Evolutionary conservation across 2,329 filamentous ascomycete genomes (phyloP), one percentile per base, ranked within the genome.

Genomic region (Ceratocystis huliohia): DNA sequence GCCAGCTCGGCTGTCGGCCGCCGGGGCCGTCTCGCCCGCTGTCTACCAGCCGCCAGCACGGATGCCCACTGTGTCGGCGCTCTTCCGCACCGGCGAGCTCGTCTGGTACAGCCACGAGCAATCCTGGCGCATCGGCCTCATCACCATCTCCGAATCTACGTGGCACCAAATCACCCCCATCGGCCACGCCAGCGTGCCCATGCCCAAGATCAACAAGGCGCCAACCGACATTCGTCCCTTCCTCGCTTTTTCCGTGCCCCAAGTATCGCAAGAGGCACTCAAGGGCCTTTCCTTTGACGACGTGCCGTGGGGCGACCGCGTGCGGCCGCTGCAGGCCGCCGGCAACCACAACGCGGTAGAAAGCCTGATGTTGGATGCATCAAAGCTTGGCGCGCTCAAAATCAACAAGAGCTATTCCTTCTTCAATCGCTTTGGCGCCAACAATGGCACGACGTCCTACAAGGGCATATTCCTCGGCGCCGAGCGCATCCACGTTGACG

Each of bases 391-490:
- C 0, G 80, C 79, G 3, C 75, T 74, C 20, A 79, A 78, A 67
- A 76, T 81, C 33, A 79, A 81, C 67, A 75, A 77, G 65, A 79
- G 78, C 1, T 81, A 76, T 71, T 81, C 79, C 0, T 73, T 80
- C n/a, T 82, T 81, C 73, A 78, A 74, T 15, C 74, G 71, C 22
- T 72, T 74, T 17, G 71, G 69, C 2, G 73, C 73, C 46, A 73
- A 72, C 22, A 71, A 71, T 10, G 74, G 76, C 65, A 75, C 72
- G 3, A 70, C 73, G 1, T 70, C 73, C 8, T 81, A 78, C 69
- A 78, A 77, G 62, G 80, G 80, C 30, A 75, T 79, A 48, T 82
- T 82, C 71, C 75, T 82, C 10, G 80, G 80, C 44, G 78, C 79
- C 5, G 80, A 82, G 70, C 78, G 80, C 57, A 73, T 82, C 56